phyloP scores from a whole-genome alignment of 768 basidiomycete genomes.

The Lactarius sp. region DNA sequence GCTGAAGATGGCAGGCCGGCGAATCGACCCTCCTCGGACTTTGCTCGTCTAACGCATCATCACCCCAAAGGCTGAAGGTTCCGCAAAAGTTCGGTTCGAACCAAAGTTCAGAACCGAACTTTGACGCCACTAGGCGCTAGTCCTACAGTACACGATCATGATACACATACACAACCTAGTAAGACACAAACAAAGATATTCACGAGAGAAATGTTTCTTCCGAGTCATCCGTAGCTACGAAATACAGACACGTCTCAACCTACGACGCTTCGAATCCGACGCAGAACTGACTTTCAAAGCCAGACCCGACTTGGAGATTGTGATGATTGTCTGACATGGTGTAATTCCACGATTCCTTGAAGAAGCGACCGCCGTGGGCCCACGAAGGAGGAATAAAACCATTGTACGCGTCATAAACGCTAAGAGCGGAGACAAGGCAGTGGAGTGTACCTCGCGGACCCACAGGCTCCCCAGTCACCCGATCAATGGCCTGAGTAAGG shows the following conservation, averaged over 20 bases:
- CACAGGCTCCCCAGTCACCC: neutral
- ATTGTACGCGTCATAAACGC: slow-evolving; percentile 1
- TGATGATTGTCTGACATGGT: neutral
- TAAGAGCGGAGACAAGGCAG: neutral
- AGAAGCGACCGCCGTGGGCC: neutral
- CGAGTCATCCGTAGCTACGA: neutral
- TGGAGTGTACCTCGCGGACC: slow-evolving; percentile 1
- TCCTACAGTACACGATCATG: too few species aligned
- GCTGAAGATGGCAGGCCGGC: too few species aligned
- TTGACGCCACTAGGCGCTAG: too few species aligned
- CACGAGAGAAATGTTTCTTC: too few species aligned
- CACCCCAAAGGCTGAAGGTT: too few species aligned
- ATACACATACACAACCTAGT: too few species aligned
- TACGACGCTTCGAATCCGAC: neutral
- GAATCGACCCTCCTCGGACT: too few species aligned
- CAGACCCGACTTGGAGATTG: neutral
- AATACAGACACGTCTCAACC: neutral
- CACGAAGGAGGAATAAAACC: slow-evolving; percentile 10
- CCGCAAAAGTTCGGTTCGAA: too few species aligned
- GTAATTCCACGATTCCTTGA: neutral
- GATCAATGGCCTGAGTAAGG: neutral
- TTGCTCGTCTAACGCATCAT: too few species aligned
- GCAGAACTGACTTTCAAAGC: neutral
- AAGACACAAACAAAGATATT: neutral
- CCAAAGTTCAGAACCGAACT: too few species aligned